Percentiles rank a stretch among this genome's conserved stretches.
Conservation (phyloP, 768 basidiomycete species). For the Steccherinum ochraceum region DNA sequence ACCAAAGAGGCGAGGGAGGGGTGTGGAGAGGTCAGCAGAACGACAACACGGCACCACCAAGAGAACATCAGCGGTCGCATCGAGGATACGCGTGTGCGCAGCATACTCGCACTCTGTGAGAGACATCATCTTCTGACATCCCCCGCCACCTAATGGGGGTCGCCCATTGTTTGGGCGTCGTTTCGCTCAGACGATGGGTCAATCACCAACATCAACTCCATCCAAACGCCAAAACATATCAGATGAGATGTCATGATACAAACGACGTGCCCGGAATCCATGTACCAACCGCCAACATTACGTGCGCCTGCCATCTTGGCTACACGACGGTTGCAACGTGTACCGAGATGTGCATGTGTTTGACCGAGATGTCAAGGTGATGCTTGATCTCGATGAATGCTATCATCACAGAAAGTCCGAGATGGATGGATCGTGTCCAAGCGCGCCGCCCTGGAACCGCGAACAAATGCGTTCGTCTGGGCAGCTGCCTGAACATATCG, state of each 20-base stretch:
- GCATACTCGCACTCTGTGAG: neutral
- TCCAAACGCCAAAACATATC: neutral
- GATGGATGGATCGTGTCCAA: too few relatives aligned
- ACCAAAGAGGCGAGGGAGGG: neutral
- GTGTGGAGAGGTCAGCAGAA: too few relatives aligned
- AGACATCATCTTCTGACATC: neutral
- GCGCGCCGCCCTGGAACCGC: too few relatives aligned
- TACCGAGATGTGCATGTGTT: too few relatives aligned
- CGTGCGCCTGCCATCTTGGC: neutral
- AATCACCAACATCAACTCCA: neutral
- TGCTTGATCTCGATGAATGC: neutral
- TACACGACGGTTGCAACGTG: too few relatives aligned
- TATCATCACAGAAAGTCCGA: too few relatives aligned
- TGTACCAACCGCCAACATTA: too few relatives aligned
- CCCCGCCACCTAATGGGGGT: neutral
- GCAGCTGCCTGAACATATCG: too few relatives aligned
- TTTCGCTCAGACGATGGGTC: neutral
- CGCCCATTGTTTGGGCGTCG: neutral
- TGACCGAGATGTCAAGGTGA: neutral
- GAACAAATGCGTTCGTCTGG: too few relatives aligned
- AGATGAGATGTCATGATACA: neutral
- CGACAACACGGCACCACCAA: neutral
- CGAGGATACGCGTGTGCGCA: neutral
- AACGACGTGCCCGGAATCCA: neutral
- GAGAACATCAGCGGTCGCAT: neutral